These are phyloP conservation scores for Berberis vulgaris DNA, from an alignment of 164 flowering plant species.

Conservation along the genomic window DNA sequence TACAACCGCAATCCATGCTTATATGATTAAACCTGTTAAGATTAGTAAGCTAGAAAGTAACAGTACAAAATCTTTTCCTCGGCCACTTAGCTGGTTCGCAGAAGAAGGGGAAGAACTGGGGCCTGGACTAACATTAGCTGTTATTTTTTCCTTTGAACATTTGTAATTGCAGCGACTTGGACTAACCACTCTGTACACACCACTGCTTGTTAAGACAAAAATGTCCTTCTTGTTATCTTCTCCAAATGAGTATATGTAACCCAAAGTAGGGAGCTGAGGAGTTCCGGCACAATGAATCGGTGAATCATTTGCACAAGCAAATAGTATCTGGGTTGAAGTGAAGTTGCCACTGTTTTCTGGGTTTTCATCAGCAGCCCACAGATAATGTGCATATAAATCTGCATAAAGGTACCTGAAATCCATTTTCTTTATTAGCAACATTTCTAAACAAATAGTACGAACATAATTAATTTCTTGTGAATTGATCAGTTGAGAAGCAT, in stretches of 20 bases:
- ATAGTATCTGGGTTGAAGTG: conserved; percentile 28
- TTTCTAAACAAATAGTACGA: background rate
- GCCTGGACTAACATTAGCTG: background rate
- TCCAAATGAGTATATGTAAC: conserved; percentile 69
- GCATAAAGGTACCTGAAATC: conserved; percentile 65
- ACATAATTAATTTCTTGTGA: background rate
- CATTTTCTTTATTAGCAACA: background rate
- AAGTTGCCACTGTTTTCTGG: conserved; percentile 74
- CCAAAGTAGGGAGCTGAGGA: conserved; percentile 38
- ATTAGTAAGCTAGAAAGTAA: no score
- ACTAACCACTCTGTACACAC: conserved; percentile 27
- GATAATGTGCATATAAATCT: conserved; percentile 48
- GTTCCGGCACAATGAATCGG: conserved; percentile 53
- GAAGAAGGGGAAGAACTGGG: background rate
- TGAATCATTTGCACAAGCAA: conserved; percentile 54
- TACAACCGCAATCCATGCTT: no score
- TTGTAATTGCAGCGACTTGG: background rate
- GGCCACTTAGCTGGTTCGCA: conserved; percentile 4
- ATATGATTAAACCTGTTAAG: no score
- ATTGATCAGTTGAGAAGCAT: no score
- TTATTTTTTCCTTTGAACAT: background rate
- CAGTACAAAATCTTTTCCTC: no score
- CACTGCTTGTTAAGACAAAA: conserved; percentile 47
- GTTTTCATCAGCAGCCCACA: conserved; percentile 64
- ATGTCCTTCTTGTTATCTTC: conserved; percentile 70